Conservation (phyloP, 2,329 filamentous ascomycete species). For the Monosporascus sp. region DNA sequence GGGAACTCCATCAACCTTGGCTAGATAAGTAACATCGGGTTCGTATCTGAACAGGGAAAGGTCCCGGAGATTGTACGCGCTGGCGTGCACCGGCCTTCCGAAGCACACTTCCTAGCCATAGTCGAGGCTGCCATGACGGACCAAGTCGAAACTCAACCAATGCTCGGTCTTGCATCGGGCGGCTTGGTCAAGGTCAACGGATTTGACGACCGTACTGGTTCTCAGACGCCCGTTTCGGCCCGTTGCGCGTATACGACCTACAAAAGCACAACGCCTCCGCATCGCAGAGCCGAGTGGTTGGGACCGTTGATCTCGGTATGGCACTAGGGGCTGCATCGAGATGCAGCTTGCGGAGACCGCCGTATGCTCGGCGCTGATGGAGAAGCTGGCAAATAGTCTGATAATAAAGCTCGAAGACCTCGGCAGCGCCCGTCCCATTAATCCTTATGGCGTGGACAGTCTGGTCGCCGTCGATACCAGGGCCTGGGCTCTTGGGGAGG, state of each 20-base stretch:
- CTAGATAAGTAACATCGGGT: conserved; percentile 23
- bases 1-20: conserved; percentile 23
- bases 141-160: conserved; percentile 14
- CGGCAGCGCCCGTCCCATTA: conserved; percentile 20
- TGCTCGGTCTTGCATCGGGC: conserved; percentile 22
- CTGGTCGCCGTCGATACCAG: conserved; percentile 24
- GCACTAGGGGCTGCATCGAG: conserved; percentile 16
- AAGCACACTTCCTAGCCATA: conserved; percentile 18
- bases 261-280: conserved; percentile 8
- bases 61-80: conserved; percentile 23
- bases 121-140: conserved; percentile 19
- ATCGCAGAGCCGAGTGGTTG: conserved; percentile 6
- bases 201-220: conserved; percentile 26
- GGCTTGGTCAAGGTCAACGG: conserved; percentile 22
- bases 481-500: conserved; percentile 22
- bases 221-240: conserved; percentile 22
- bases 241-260: conserved; percentile 18
- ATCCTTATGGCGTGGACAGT: conserved; percentile 23
- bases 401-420: conserved; percentile 27
- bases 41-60: conserved; percentile 23
- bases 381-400: conserved; percentile 23
- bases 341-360: conserved; percentile 14
- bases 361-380: conserved; percentile 22
- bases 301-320: conserved; percentile 13
- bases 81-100: conserved; percentile 20